phyloP scores from a whole-genome alignment of 208 protist genomes.

The Blechomonas ayalai region DNA sequence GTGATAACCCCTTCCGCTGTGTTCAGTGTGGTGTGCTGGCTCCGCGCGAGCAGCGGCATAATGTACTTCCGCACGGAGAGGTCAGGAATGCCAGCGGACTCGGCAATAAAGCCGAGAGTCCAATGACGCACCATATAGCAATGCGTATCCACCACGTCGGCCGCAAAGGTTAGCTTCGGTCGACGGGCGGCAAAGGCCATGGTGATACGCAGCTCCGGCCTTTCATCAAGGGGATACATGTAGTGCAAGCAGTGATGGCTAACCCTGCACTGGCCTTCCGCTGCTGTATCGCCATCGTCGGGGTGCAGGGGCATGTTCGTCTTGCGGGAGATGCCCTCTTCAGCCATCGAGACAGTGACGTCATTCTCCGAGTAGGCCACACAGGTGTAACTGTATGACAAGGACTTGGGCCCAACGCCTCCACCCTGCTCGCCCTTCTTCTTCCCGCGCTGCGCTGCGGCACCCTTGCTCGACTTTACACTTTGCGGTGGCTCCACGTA shows the following conservation, averaged over 20 bases:
- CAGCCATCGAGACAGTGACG: too few species aligned
- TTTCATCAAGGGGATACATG: constrained; percentile 42
- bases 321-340: too few species aligned
- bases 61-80: constrained; percentile 4
- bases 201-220: constrained; percentile 38
- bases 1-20: constrained; percentile 23
- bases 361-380: constrained; percentile 55
- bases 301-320: too few species aligned
- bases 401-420: constrained; percentile 16
- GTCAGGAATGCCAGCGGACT: constrained; percentile 19
- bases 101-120: constrained; percentile 65
- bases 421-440: constrained; percentile 6
- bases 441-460: neutral
- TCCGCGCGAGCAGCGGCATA: constrained; percentile 55
- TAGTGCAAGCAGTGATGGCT: constrained; percentile 61
- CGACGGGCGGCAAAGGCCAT: constrained; percentile 58
- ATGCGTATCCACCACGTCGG: constrained; percentile 59
- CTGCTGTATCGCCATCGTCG: too few species aligned
- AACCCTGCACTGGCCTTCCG: constrained; percentile 6
- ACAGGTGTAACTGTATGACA: constrained; percentile 42
- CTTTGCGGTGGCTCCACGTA: constrained; percentile 5
- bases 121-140: constrained; percentile 67
- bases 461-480: neutral
- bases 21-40: constrained; percentile 68
- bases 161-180: constrained; percentile 56